These are phyloP conservation scores for Leccinum barrowsii DNA, from an alignment of 768 basidiomycete genomes.

Conservation along the genomic window DNA sequence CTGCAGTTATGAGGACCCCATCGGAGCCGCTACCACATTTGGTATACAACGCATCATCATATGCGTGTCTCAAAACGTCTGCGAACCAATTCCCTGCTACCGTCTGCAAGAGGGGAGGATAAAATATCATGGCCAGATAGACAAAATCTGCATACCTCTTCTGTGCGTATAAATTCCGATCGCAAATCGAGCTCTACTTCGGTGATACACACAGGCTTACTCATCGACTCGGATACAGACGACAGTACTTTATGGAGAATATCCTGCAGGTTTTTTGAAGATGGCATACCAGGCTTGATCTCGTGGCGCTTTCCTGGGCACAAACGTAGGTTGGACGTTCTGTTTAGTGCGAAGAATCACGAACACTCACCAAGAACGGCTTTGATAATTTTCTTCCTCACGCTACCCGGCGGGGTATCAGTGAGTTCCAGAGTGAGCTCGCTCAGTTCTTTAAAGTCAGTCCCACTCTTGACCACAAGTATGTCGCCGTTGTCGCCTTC, in stretches of 20 bases:
- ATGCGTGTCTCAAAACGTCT: conserved; percentile 79
- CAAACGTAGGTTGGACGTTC: neutral
- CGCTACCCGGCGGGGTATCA: conserved; percentile 55
- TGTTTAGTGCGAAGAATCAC: neutral
- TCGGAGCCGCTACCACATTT: conserved; percentile 66
- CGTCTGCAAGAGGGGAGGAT: conserved; percentile 39
- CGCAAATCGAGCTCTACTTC: conserved; percentile 69
- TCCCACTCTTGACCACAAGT: conserved; percentile 80
- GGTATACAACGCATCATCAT: conserved; percentile 64
- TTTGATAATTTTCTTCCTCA: conserved; percentile 63
- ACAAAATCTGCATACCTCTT: conserved; percentile 48
- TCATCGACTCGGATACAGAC: conserved; percentile 64
- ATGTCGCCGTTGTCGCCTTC: conserved; percentile 69
- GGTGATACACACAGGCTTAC: conserved; percentile 73
- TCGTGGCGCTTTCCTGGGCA: conserved; percentile 60
- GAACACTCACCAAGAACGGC: conserved; percentile 50
- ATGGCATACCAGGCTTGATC: conserved; percentile 55
- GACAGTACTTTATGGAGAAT: conserved; percentile 63
- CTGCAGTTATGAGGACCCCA: conserved; percentile 77
- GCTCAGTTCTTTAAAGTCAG: conserved; percentile 85
- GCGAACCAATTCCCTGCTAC: conserved; percentile 80
- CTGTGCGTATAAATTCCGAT: conserved; percentile 68
- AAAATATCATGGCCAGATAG: neutral
- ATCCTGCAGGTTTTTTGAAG: conserved; percentile 52
- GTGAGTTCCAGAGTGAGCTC: conserved; percentile 64